phyloP scores from a whole-genome alignment of 208 protist species.

The Trypanosoma congolense region DNA sequence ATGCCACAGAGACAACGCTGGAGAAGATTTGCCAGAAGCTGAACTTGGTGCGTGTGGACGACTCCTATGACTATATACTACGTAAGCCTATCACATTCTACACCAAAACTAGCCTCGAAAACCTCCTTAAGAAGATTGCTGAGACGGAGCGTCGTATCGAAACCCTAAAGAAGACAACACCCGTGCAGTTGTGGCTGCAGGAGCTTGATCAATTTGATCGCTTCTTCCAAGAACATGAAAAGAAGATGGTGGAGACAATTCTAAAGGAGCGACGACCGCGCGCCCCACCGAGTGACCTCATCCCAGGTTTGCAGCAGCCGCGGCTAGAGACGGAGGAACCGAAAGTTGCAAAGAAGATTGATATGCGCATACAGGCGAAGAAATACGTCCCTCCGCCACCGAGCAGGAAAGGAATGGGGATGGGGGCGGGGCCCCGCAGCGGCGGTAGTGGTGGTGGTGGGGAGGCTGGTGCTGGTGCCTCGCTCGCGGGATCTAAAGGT shows the following conservation, averaged over 20 bases:
- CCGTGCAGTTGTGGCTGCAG: conserved; percentile 80
- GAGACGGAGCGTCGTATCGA: conserved; percentile 61
- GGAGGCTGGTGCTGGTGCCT: conserved; percentile 2
- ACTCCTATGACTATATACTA: conserved; percentile 81
- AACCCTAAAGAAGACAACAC: conserved; percentile 71
- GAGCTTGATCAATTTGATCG: conserved; percentile 91
- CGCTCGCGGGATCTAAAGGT: neutral
- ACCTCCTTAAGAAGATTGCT: conserved; percentile 55
- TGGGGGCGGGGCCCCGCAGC: conserved; percentile 14
- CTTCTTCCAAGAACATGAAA: conserved; percentile 73
- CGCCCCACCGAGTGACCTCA: conserved; percentile 39
- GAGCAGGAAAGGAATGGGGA: conserved; percentile 32
- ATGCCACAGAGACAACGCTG: conserved; percentile 73
- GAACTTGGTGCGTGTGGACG: conserved; percentile 66
- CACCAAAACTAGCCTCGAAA: conserved; percentile 78
- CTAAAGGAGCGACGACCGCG: conserved; percentile 65
- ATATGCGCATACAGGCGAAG: conserved; percentile 58
- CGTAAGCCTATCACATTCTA: conserved; percentile 88
- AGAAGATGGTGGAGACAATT: conserved; percentile 58
- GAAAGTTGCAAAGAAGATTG: conserved; percentile 12
- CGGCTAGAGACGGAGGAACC: conserved; percentile 50
- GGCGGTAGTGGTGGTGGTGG: conserved; percentile 12
- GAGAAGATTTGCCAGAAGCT: conserved; percentile 60
- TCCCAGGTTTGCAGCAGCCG: conserved; percentile 49
- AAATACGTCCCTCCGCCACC: conserved; percentile 55